Evolutionary conservation across 2,329 filamentous ascomycete species (phyloP).

Genomic region (Epichloe sp.): DNA sequence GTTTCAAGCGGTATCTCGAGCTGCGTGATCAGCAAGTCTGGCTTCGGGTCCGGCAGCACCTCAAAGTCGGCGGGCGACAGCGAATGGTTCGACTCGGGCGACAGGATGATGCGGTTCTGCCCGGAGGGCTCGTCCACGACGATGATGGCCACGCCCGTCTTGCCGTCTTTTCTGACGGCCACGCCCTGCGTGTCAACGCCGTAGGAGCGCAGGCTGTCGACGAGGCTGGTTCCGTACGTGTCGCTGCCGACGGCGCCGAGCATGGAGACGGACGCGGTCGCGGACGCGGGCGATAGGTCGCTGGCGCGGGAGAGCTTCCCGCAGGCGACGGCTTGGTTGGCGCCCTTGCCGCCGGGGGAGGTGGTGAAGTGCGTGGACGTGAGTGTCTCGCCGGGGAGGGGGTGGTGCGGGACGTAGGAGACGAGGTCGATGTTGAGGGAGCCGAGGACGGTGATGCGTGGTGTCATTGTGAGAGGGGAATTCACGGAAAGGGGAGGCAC

Average conservation of each 20-base stretch:
- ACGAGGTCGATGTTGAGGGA: slow-evolving; percentile 94
- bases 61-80: slow-evolving; percentile 25
- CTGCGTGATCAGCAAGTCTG: slow-evolving; percentile 60
- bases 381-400: slow-evolving; percentile 75
- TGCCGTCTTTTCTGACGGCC: slow-evolving; percentile 24
- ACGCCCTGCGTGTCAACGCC: slow-evolving; percentile 50
- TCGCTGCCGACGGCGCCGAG: slow-evolving; percentile 61
- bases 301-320: slow-evolving; percentile 59
- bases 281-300: slow-evolving; percentile 18
- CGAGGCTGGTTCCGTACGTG: slow-evolving; percentile 49
- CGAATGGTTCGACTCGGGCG: slow-evolving; percentile 55
- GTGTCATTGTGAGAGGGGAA: slow-evolving; percentile 1
- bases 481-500: not conserved
- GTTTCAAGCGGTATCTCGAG: slow-evolving; percentile 61
- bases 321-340: slow-evolving; percentile 87
- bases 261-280: slow-evolving; percentile 45
- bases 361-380: slow-evolving; percentile 66
- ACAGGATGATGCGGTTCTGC: slow-evolving; percentile 65
- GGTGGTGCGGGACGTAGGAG: slow-evolving; percentile 73
- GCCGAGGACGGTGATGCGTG: slow-evolving; percentile 68
- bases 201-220: slow-evolving; percentile 41
- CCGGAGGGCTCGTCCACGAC: slow-evolving; percentile 60
- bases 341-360: slow-evolving; percentile 84
- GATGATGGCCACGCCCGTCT: slow-evolving; percentile 63
- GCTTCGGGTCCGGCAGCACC: slow-evolving; percentile 22